These are phyloP conservation scores for Atkinsonella hypoxylon DNA, from an alignment of 2,329 filamentous ascomycete species.

Conservation along the genomic window DNA sequence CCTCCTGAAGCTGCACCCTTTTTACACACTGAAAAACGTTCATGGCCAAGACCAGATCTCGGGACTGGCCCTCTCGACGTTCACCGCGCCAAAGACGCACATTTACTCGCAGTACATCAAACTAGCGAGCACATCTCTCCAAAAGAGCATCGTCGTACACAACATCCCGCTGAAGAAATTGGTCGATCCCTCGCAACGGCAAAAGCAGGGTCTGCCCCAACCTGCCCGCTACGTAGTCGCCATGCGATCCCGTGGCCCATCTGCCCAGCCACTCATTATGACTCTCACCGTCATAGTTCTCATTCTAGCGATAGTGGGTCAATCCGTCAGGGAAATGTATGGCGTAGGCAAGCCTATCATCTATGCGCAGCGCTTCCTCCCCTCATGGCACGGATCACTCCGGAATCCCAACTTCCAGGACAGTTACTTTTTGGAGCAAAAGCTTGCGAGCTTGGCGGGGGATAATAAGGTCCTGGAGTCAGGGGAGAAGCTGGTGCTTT, in stretches of 20 bases:
- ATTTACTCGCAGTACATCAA: conserved; percentile 39
- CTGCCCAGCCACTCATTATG: conserved; percentile 38
- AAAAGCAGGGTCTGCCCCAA: conserved; percentile 29
- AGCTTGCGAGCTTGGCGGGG: conserved; percentile 26
- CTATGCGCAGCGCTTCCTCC: conserved; percentile 43
- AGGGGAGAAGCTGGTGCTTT: conserved; percentile 28
- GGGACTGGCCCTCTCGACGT: conserved; percentile 44
- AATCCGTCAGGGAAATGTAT: conserved; percentile 52
- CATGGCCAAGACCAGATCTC: conserved; percentile 46
- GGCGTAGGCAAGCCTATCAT: conserved; percentile 45
- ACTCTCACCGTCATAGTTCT: conserved; percentile 45
- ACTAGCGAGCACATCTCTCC: conserved; percentile 70
- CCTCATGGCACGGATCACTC: conserved; percentile 28
- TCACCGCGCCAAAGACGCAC: conserved; percentile 39
- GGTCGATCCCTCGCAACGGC: conserved; percentile 21
- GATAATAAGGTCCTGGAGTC: conserved; percentile 17
- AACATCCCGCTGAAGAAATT: conserved; percentile 54
- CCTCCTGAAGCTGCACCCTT: conserved; percentile 38
- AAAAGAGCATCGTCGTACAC: conserved; percentile 69
- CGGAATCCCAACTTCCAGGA: conserved; percentile 15
- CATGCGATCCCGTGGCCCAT: conserved; percentile 40
- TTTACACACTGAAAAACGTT: conserved; percentile 40
- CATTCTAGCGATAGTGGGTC: conserved; percentile 49
- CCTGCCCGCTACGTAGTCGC: conserved; percentile 59
- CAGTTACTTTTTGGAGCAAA: conserved; percentile 16